Base-by-base conservation (phyloP, 345 rosid genomes). In the Euphorbia lathyris region DNA sequence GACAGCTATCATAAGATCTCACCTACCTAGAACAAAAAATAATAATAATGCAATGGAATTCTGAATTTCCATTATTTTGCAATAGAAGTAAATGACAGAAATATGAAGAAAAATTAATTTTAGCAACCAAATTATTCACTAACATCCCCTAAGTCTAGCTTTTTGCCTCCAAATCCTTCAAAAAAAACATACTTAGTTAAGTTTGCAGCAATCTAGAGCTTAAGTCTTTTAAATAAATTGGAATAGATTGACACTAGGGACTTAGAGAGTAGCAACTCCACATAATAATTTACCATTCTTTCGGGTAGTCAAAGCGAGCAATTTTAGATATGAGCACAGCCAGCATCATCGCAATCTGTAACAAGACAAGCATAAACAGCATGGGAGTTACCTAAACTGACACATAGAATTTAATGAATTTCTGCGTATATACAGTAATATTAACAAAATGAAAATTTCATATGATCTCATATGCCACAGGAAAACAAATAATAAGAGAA, bases 281-380 rank as follows among this genome's bases (percentile, higher is more conserved):
- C 4, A 34, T 2, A 34, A 34, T 34, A 34, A 34, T 29, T 12
- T 79, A 86, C 96, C 96, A 95, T 77, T 95, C 99, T 78, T 82
- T 87, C 19, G 97, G 99, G 88, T 95, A 95, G 82, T 95, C 99
- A 66, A 92, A 83, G 51, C 97, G 99, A 57, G 97, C 94, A 78
- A 92, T 90, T 80, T 86, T 92, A 43, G 99, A 92, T 68, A 92
- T 78, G 51, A 92, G 90, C 67, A 95, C 97, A 63, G 97, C 93
- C 76, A 92, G 75, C 90, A 87, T 78, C 69, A 77, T 83, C 68
- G 97, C 94, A 67, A 95, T 85, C 99, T 95, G 90, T 20, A 66
- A 47, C 68, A 34, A 62, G 27, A 42, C 9, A 65, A 69, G 51
- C 55, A 68, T 20, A 58, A 17, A 53, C n/a, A 66, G 13, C 47